Evolutionary conservation across 179 eudicot genomes (phyloP), one percentile per base, ranked within the genome.

Genomic region (Sideroxylon spinosum): DNA sequence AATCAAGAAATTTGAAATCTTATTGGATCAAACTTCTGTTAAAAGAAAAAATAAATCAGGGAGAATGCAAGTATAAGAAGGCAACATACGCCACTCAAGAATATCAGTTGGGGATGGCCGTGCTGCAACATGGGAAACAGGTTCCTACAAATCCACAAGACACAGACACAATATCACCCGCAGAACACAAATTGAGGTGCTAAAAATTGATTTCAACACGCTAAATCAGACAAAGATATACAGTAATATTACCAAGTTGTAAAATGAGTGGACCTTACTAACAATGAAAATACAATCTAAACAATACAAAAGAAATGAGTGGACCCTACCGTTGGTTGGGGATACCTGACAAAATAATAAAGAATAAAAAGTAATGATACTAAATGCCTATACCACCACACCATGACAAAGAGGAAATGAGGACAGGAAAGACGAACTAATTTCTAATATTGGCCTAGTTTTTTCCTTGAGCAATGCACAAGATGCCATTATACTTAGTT

Each of bases 11-110:
- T 56, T 56, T 23, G n/a, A 10, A n/a, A 29, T 23, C n/a, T 26
- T 63, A 26, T 2, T 55, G n/a, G 29, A 55, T 25, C 46, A n/a
- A 9, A 52, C 12, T 52, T 13, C 19, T 46, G 14, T 26, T 9
- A 63, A 14, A 52, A 62, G 71, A 26, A 50, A 6, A 75, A 71
- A 17, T 14, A 10, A 17, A 14, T 10, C 9, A 63, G 20, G 25
- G 16, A 65, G 46, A 29, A 3, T 14, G 2, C 56, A 52, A 52
- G 22, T 52, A 23, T 65, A 53, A 37, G 59, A 46, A 59, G 81
- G 61, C 50, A 78, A 90, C 99, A 90, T 90, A 95, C 99, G 95
- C 99, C 99, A 95, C 77, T 95, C 99, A 74, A 95, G 99, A 76
- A 95, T 95, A 82, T 95, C 92, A 83, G 79, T 95, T 60, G 97